These are phyloP conservation scores for Candida namnaoensis DNA, from an alignment of 805 yeast genomes.

Conservation along the genomic window DNA sequence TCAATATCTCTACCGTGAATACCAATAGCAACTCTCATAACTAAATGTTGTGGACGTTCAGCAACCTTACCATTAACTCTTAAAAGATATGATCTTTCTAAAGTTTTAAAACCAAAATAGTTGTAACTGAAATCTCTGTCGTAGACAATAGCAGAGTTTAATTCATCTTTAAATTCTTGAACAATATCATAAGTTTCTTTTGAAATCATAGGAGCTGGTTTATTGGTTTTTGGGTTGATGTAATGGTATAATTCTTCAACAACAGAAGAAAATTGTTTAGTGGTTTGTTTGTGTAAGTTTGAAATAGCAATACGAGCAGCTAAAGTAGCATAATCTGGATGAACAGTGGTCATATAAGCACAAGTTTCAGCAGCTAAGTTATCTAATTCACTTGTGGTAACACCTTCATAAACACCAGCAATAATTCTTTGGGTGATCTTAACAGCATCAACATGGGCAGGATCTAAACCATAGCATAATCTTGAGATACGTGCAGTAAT, in stretches of 20 bases:
- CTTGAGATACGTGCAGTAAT: conserved; percentile 94
- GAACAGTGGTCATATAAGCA: conserved; percentile 94
- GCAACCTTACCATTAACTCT: conserved; percentile 56
- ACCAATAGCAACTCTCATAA: conserved; percentile 88
- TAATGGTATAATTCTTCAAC: conserved; percentile 65
- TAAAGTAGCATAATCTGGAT: conserved; percentile 93
- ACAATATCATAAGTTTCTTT: conserved; percentile 57
- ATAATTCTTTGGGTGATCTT: conserved; percentile 94
- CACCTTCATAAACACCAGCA: conserved; percentile 96
- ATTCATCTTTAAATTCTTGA: conserved; percentile 49
- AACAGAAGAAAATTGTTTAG: conserved; percentile 76
- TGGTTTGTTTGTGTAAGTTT: conserved; percentile 89
- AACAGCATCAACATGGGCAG: conserved; percentile 88
- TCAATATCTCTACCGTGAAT: conserved; percentile 68
- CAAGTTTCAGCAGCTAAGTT: conserved; percentile 93
- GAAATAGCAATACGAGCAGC: conserved; percentile 96
- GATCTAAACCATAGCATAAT: conserved; percentile 88
- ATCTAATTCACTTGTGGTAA: conserved; percentile 82
- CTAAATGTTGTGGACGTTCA: conserved; percentile 87
- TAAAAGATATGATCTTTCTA: conserved; percentile 78
- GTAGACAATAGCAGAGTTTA: conserved; percentile 66
- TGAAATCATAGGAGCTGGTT: conserved; percentile 54
- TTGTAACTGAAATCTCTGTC: conserved; percentile 69
- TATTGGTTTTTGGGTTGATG: conserved; percentile 71
- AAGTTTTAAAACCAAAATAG: conserved; percentile 88